Base-by-base conservation (phyloP, 2,329 filamentous ascomycete species). In the Aspergillus quadrilineatus region DNA sequence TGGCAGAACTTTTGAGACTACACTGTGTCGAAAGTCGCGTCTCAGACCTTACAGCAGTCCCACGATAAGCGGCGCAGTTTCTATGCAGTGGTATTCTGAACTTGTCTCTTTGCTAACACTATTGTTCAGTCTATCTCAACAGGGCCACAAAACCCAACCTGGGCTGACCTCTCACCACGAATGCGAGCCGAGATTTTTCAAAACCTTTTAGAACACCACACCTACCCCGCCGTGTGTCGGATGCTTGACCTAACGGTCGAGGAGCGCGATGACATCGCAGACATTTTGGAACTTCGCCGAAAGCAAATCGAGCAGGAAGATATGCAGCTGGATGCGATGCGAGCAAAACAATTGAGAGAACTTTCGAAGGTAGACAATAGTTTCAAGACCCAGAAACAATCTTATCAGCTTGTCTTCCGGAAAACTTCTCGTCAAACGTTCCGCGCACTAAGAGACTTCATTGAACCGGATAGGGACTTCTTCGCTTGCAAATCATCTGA, bases 181-280 rank as follows among this genome's bases (percentile, higher is more conserved):
- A 60, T 77, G 17, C 69, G 71, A 53, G 63, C 69, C 3, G 73
- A 76, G 50, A 75, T 76, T 12, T 55, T 69, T 15, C 58, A 65
- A 9, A 75, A 74, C 47, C 61, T 75, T 29, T 50, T 69, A 26
- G 55, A 64, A 12, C 28, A 44, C 3, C 56, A 65, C 37, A 59
- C 36, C 6, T 71, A 67, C 64, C 28, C 50, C 14, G 59, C 50
- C 2, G 61, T 66, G 22, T 64, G 60, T 37, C 48, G 55, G 8
- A 56, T 65, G 55, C 63, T 75, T 44, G 62, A 63, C 3, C 54
- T 76, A 10, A 65, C 55, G 1, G 37, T 48, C 14, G 37, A 62
- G 9, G 69, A 74, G 2, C 45, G 62, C 22, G 50, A 50, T 12
- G 57, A 65, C 6, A 50, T 70, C n/a, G 46, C 56, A 5, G 32